Evolutionary conservation across 75 land plant species (phyloP).

Genomic region (Cunninghamia lanceolata): DNA sequence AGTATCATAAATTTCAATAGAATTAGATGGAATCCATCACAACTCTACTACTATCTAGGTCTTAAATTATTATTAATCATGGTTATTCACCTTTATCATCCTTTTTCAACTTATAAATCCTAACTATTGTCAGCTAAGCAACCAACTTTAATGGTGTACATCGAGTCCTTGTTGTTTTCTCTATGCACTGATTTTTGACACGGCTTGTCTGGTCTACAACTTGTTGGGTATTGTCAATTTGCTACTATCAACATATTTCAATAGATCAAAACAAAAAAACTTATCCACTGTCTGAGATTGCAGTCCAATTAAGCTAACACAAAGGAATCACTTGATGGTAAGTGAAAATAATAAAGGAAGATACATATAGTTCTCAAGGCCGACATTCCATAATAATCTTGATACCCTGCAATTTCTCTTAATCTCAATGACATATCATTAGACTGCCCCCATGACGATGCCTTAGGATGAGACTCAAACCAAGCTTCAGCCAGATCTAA

Average conservation of each 20-base stretch:
- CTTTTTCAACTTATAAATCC: neutral
- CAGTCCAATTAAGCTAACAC: neutral
- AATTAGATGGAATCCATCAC: too few species aligned
- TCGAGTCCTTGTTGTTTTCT: neutral
- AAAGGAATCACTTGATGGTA: neutral
- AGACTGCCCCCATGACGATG: constrained; percentile 13
- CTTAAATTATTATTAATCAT: neutral
- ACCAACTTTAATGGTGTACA: neutral
- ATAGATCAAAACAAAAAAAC: too few species aligned
- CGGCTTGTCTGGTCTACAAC: neutral
- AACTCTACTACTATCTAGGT: neutral
- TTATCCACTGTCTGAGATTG: too few species aligned
- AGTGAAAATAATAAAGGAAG: neutral
- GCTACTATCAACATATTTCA: neutral
- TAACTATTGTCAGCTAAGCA: neutral
- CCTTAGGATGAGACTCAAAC: constrained; percentile 39
- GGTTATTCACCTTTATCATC: neutral
- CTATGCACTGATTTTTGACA: neutral
- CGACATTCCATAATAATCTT: constrained; percentile 49
- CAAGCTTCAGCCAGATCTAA: constrained; percentile 66
- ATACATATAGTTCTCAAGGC: constrained; percentile 52
- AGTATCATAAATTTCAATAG: too few species aligned
- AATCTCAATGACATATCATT: constrained; percentile 19
- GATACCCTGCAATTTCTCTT: constrained; percentile 46
- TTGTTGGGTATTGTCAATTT: neutral